These are phyloP conservation scores for Salvia rosmarinus DNA, from an alignment of 257 asterid genomes.

Conservation along the genomic window DNA sequence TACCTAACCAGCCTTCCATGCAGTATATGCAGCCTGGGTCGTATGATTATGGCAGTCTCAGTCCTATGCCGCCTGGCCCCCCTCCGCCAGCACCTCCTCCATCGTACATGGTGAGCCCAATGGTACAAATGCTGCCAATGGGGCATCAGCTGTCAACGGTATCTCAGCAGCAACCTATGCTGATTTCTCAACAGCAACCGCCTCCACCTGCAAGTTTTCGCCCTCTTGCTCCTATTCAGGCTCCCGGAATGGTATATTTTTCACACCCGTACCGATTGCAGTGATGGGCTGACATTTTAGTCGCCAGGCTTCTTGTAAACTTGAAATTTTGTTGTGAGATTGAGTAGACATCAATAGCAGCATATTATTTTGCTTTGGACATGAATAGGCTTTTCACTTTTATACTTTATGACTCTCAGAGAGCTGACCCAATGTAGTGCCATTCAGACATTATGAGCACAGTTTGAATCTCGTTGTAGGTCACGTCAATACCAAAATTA, in stretches of 20 bases:
- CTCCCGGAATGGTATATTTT: conserved; percentile 72
- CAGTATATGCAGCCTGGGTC: conserved; percentile 72
- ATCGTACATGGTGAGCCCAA: conserved; percentile 58
- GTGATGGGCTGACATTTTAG: conserved; percentile 34
- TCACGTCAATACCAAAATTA: neutral
- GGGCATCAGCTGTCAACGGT: conserved; percentile 45
- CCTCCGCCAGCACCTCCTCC: conserved; percentile 57
- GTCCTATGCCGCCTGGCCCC: conserved; percentile 53
- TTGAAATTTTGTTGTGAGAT: conserved; percentile 38
- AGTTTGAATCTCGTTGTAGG: neutral
- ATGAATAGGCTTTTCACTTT: conserved; percentile 31
- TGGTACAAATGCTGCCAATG: conserved; percentile 50
- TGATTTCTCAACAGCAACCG: conserved; percentile 20
- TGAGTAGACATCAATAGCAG: conserved; percentile 27
- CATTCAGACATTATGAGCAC: conserved; percentile 14
- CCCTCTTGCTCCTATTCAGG: conserved; percentile 57
- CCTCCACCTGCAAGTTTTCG: conserved; percentile 56
- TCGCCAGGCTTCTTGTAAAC: neutral
- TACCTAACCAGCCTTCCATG: conserved; percentile 51
- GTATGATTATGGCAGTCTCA: conserved; percentile 54
- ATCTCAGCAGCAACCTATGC: conserved; percentile 40
- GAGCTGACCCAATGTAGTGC: conserved; percentile 36
- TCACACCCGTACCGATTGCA: conserved; percentile 60
- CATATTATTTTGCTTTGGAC: conserved; percentile 12
- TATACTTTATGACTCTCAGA: conserved; percentile 33